Base-by-base conservation (phyloP, 2,329 filamentous ascomycete species). In the Penicillium psychrosexuale region DNA sequence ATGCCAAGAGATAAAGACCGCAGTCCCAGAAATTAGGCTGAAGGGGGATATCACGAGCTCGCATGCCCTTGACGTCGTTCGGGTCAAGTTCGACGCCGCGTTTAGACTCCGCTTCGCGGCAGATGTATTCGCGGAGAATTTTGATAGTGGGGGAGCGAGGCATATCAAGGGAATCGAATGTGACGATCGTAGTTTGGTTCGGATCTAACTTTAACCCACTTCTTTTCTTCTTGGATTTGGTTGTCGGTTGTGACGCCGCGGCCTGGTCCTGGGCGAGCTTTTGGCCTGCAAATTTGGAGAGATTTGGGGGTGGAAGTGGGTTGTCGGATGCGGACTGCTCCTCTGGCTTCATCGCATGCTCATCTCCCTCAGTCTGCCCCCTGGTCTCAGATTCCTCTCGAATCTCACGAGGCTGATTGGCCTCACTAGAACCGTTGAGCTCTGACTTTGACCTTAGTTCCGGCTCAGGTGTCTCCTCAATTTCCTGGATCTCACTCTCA, bases 11-110 rank as follows among this genome's bases (percentile, higher is more conserved):
- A 64, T 89, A 99, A 0, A 97, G 77, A 8, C 94, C 94, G 66
- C 94, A 99, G 69, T 99, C 94, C 58, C 84, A 92, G 63, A 82
- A 89, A 67, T 99, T 97, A 46, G 84, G 75, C 71, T 99, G 94
- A 57, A 82, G 76, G 0, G 94, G 93, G 13, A 97, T 87, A 8
- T 82, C 79, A 56, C 83, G 88, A 5, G 89, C 90, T 37, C 85
- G 91, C 78, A 89, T 85, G 4, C 83, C 84, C 58, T 78, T 77
- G 51, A 84, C 73, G 11, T 73, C 64, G 5, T 69, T 71, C n/a
- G 72, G 68, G 11, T 77, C 69, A 13, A 82, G 75, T 5, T 76
- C 69, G 58, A 81, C 73, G 13, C 72, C 68, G n/a, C 77, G 78
- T 66, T 84, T 94, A 77, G 74, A 79, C 61, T 80, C 79, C 4